Evolutionary conservation across 106 monocot genomes (phyloP), one percentile per base, ranked within the genome.

Genomic region (Posidonia australis): DNA sequence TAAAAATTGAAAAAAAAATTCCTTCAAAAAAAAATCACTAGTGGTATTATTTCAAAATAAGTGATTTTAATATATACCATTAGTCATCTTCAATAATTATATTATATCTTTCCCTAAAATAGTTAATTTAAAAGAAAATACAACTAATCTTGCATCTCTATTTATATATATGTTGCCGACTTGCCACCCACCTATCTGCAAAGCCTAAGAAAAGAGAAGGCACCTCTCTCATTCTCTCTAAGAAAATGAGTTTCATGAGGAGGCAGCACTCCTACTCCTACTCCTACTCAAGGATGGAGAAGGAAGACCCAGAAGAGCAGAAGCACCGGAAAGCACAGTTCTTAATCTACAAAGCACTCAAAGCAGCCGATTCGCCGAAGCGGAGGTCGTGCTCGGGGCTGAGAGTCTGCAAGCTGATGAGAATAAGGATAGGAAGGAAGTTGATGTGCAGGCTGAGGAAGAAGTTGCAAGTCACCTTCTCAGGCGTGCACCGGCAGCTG

Each of bases 301-400:
- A 64, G 17, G 63, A 68, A 68, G 55, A 65, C 21, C 55, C 65
- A 55, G 73, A 73, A 65, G 65, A 73, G 46, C 44, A 10, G 45
- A 64, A 57, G 73, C 73, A 64, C 46, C 10, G 64, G 31, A 64
- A 5, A 13, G 64, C 73, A 23, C 65, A 56, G 57, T 73, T 73
- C 46, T 53, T 73, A 41, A 73, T 73, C 44, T 53, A 55, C 46
- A 73, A 65, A 20, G 45, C 65, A 26, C 54, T 65, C 25, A 46
- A 57, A 51, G 45, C 54, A 16, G 27, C 57, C 13, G 64, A 73
- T 19, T 9, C 1, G 1, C 29, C 30, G 44, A 20, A 44, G 53
- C 27, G 53, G 14, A n/a, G 19, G 42, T 9, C 31, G n/a, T 11
- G 23, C 1, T 48, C 14, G 17, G 61, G 70, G 22, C 51, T 70